Base-by-base conservation (phyloP, 805 yeast genomes). In the Saccharomycopsis fermentans region DNA sequence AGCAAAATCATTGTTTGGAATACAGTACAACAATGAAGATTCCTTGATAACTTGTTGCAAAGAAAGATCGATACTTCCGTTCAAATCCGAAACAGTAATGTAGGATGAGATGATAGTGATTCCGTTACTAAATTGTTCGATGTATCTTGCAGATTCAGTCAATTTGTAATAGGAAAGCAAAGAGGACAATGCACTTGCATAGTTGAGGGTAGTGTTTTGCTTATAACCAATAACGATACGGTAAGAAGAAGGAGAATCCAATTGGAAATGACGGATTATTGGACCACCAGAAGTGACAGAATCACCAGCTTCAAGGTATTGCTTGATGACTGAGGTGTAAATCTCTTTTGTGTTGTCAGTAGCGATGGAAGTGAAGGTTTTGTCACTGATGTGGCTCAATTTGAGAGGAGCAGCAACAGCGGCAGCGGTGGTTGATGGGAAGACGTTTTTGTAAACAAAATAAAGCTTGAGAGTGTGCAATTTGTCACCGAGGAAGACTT, bases 91-190 rank as follows among this genome's bases (percentile, higher is more conserved):
- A 53, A 81, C 81, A 12, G 50, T 43, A 67, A 92, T 79, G 72
- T 94, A 94, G 77, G 90, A 80, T 40, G 97, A 90, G 66, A 90
- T 81, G 56, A 92, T 80, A 26, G 96, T 85, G 63, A 85, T 80
- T 56, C 96, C 96, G 69, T 91, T 90, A 64, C 91, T 78, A 70
- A 92, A 94, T 70, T 91, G 94, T 72, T 92, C 99, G 59, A 94
- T 90, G 69, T 91, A 94, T 74, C 90, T 90, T 71, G 97, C 82
- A 55, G 94, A 83, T 60, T 91, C 83, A 52, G 82, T 80, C 65
- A 94, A 79, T 63, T 90, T 87, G 73, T 92, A 92, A 77, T 90
- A 94, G 70, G 86, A 86, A 66, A 91, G 91, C 70, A 92, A 78
- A 63, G 91, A 87, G 55, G 89, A 80, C 62, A 92, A 78, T 21